Conservation (phyloP, 129 eudicot genomes). For the Arctium minus region DNA sequence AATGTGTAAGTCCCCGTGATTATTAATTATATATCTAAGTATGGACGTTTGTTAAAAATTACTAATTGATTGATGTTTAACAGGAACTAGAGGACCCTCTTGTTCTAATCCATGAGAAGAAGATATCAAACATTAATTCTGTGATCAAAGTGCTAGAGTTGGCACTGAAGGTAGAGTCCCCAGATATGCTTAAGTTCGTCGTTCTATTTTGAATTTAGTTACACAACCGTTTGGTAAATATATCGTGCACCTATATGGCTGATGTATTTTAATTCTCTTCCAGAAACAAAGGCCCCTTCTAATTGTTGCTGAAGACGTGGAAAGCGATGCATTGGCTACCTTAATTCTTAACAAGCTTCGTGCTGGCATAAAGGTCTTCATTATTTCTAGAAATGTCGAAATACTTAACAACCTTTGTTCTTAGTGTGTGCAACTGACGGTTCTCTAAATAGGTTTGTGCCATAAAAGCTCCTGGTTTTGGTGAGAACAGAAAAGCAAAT, state of each 20-base stretch:
- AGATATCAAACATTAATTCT: slow-evolving; percentile 67
- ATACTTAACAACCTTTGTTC: not conserved
- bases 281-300: slow-evolving; percentile 76
- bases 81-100: slow-evolving; percentile 93
- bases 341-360: slow-evolving; percentile 82
- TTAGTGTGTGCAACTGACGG: not conserved
- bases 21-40: not conserved
- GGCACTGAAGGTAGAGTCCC: slow-evolving; percentile 77
- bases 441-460: slow-evolving; percentile 61
- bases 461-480: slow-evolving; percentile 91
- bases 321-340: slow-evolving; percentile 87
- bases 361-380: slow-evolving; percentile 69
- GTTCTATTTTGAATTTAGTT: not conserved
- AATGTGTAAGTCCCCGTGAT: slow-evolving; percentile 56
- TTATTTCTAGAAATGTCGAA: not conserved
- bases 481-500: slow-evolving; percentile 73
- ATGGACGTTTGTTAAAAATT: not conserved
- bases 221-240: not conserved
- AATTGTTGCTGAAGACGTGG: slow-evolving; percentile 85
- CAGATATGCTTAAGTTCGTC: not conserved
- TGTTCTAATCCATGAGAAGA: slow-evolving; percentile 81
- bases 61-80: not conserved
- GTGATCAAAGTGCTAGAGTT: slow-evolving; percentile 75
- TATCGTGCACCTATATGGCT: not conserved
- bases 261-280: slow-evolving; percentile 9